Evolutionary conservation across 2,329 filamentous ascomycete species (phyloP), one percentile per base, ranked within the genome.

Genomic region (Colletotrichum lindemuthianum): DNA sequence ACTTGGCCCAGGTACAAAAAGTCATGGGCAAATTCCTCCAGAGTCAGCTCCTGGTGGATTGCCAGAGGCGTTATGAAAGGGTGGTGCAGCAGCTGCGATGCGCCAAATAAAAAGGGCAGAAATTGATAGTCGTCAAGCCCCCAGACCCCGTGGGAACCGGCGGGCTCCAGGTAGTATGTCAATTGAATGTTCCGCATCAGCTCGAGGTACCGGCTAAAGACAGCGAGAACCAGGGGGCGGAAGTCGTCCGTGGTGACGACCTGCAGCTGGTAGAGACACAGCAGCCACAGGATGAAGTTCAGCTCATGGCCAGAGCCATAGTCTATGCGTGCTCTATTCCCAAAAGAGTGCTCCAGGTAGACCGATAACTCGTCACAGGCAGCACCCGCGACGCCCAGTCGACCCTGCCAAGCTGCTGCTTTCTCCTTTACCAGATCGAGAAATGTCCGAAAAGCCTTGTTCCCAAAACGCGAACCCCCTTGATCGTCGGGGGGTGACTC

Each of bases 81-180:
- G 74, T 99, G 96, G 68, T 92, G 88, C 13, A 96, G 82, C 15
- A 97, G 86, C 78, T 99, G 96, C 32, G 93, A 90, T 40, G 96
- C 93, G 16, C 96, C 96, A 68, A 98, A 96, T 11, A 99, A 86
- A 75, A 98, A 99, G 0, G 96, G 96, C 1, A 97, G 81, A 78
- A 99, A 99, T 70, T 96, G 94, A 78, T 99, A 97, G 76, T 99
- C 96, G 72, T 99, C 96, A 2, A 99, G 82, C 15, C 96, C 96
- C 96, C 96, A 99, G 32, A 99, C 96, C 44, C 96, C 96, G 75
- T 99, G 96, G 1, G 95, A 97, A 12, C 96, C 96, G 0, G 96
- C 96, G 2, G 96, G 96, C 73, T 99, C 96, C 54, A 99, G 89
- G 73, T 99, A 99, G 79, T 99, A 99, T 3, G 93, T 92, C 68